These are phyloP conservation scores for Scenedesmus sp. DNA, from an alignment of 163 green algal genomes.

Conservation along the genomic window DNA sequence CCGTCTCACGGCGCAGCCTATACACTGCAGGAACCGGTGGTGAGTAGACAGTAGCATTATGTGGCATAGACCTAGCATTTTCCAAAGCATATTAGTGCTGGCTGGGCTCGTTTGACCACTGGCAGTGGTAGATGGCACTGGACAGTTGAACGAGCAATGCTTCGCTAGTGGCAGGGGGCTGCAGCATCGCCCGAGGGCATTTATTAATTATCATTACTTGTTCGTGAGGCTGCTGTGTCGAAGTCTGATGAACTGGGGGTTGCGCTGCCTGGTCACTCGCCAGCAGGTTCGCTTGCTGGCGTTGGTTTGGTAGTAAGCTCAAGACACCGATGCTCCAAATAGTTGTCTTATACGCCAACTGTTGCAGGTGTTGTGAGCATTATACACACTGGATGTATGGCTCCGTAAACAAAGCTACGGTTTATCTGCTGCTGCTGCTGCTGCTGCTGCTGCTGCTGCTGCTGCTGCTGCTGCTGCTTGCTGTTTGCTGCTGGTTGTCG, in stretches of 20 bases:
- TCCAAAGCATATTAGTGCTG: not conserved
- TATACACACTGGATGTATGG: not conserved
- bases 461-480: not conserved
- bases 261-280: not conserved
- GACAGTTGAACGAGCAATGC: conserved; percentile 8
- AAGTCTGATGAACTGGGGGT: not conserved
- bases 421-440: not conserved
- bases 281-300: not conserved
- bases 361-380: not conserved
- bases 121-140: not conserved
- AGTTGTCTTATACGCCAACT: not conserved
- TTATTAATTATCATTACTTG: not conserved
- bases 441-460: not conserved
- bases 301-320: not conserved
- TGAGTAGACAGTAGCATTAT: conserved; percentile 4
- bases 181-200: not conserved
- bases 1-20: not conserved
- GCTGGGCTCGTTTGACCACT: not conserved
- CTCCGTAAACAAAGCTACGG: not conserved
- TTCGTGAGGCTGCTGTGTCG: not conserved
- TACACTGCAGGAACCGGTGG: conserved; percentile 44
- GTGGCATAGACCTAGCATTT: not conserved
- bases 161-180: not conserved
- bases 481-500: not conserved
- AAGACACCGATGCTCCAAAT: not conserved